Conservation (phyloP, 2,329 filamentous ascomycete genomes). For the Stagonosporopsis tanaceti region DNA sequence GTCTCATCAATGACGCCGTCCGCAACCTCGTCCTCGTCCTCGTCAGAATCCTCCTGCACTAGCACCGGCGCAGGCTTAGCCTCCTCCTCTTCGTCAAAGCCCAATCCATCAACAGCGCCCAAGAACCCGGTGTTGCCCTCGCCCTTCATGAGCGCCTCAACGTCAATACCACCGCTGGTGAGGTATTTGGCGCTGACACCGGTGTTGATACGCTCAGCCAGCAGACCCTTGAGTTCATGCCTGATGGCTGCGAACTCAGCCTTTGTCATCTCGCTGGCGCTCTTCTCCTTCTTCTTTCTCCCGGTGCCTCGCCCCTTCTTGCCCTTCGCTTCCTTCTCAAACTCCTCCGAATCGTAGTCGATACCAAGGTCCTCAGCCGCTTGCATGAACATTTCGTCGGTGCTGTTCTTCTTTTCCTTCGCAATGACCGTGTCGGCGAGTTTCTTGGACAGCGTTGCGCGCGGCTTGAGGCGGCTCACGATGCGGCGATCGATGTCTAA, state of each 20-base stretch:
- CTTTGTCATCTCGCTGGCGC: conserved; percentile 73
- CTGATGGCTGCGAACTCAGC: conserved; percentile 74
- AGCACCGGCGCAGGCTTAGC: conserved; percentile 22
- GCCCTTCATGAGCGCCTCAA: conserved; percentile 72
- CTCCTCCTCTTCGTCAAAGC: conserved; percentile 42
- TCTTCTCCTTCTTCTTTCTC: conserved; percentile 76
- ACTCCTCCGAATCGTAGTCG: conserved; percentile 89
- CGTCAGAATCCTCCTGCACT: conserved; percentile 29
- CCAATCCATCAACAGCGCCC: conserved; percentile 62
- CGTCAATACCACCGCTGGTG: conserved; percentile 82
- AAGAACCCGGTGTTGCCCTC: conserved; percentile 70
- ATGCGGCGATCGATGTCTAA: conserved; percentile 85
- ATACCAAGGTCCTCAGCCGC: conserved; percentile 93
- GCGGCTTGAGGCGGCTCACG: conserved; percentile 76
- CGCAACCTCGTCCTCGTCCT: conserved; percentile 28
- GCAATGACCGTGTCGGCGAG: conserved; percentile 83
- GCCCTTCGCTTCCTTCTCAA: conserved; percentile 67
- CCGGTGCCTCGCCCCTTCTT: conserved; percentile 71
- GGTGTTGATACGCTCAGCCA: conserved; percentile 79
- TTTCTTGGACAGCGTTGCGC: conserved; percentile 82
- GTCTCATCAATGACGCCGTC: not conserved
- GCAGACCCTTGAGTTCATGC: conserved; percentile 74
- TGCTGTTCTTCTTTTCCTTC: conserved; percentile 84
- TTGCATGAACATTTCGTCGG: conserved; percentile 82
- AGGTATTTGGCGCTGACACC: conserved; percentile 90